These are phyloP conservation scores for Crucihimalaya himalaica DNA, from an alignment of 345 rosid species.

Conservation along the genomic window DNA sequence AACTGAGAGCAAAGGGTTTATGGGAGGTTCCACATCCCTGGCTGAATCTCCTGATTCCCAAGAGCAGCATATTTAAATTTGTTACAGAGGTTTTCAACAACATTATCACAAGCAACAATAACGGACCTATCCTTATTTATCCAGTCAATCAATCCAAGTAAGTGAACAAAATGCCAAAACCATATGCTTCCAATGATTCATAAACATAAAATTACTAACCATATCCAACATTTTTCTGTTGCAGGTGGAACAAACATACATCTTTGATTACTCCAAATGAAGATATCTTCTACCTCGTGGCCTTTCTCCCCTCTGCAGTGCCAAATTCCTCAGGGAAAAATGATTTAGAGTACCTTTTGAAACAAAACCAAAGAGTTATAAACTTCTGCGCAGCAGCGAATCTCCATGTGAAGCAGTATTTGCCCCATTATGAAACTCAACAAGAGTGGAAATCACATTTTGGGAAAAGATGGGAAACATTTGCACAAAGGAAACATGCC, in stretches of 20 bases:
- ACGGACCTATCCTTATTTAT: slow-evolving; percentile 90
- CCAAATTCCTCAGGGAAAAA: slow-evolving; percentile 63
- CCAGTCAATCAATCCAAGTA: slow-evolving; percentile 88
- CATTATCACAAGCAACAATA: slow-evolving; percentile 62
- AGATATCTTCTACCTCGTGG: slow-evolving; percentile 75
- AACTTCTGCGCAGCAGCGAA: slow-evolving; percentile 47
- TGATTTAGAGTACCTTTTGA: slow-evolving; percentile 56
- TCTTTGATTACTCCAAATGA: slow-evolving; percentile 77
- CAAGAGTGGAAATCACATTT: slow-evolving; percentile 83
- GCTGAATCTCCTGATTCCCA: slow-evolving; percentile 85
- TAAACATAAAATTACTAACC: neutral
- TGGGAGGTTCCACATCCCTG: slow-evolving; percentile 99
- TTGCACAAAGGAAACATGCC: slow-evolving; percentile 55
- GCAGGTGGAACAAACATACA: slow-evolving; percentile 85
- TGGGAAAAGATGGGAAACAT: slow-evolving; percentile 71
- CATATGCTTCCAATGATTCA: slow-evolving; percentile 11
- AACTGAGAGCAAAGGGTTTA: slow-evolving; percentile 70
- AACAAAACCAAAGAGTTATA: slow-evolving; percentile 61
- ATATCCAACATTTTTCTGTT: slow-evolving; percentile 30
- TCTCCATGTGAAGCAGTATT: slow-evolving; percentile 69
- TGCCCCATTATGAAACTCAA: slow-evolving; percentile 64
- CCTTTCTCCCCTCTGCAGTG: slow-evolving; percentile 72
- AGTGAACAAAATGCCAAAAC: slow-evolving; percentile 5
- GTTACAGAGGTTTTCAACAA: slow-evolving; percentile 65
- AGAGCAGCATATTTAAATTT: slow-evolving; percentile 57